Evolutionary conservation across 495 filamentous ascomycete species (phyloP), one percentile per base, ranked within the genome.

Genomic region (Podospora appendiculata): DNA sequence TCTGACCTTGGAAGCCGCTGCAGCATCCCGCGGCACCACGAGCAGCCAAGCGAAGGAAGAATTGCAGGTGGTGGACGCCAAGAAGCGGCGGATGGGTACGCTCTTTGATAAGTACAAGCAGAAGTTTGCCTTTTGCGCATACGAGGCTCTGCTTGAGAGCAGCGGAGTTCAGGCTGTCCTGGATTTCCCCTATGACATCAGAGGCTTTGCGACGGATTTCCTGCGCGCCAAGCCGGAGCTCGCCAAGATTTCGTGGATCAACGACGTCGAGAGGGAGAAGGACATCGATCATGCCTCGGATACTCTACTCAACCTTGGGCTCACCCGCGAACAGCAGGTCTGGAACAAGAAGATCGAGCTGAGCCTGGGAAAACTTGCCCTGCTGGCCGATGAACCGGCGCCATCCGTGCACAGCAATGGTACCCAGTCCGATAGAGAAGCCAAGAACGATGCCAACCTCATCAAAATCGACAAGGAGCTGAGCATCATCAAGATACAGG

Each of bases 331-430:
- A 60, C 77, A 79, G 41, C 82, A 89, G 46, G 64, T 92, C 9
- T 96, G 90, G 90, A 87, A 78, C 66, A 89, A 92, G 66, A 93
- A 93, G 63, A 85, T 94, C 36, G 83, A 96, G 63, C 71, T 96
- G n/a, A 91, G 88, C 43, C 74, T 97, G 17, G 83, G 87, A 10
- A 96, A 95, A 67, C 71, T 98, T 8, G 79, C 87, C 12, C 76
- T 85, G 52, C 64, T 96, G 52, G 86, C 87, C 32, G 82, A 75
- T 39, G 62, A 64, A 72, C 51, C 52, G 8, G 70, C 70, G 50
- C 58, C 60, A 9, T 57, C 63, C 44, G 49, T 49, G 16, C 57
- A 61, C 46, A 46, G 62, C 19, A 48, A 70, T 45, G 57, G 64
- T 51, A 61, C 64, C 53, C 65, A 75, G 54, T 50, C 65, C 1